These are phyloP conservation scores for Coprinellus micaceus DNA, from an alignment of 768 basidiomycete species.

Conservation along the genomic window DNA sequence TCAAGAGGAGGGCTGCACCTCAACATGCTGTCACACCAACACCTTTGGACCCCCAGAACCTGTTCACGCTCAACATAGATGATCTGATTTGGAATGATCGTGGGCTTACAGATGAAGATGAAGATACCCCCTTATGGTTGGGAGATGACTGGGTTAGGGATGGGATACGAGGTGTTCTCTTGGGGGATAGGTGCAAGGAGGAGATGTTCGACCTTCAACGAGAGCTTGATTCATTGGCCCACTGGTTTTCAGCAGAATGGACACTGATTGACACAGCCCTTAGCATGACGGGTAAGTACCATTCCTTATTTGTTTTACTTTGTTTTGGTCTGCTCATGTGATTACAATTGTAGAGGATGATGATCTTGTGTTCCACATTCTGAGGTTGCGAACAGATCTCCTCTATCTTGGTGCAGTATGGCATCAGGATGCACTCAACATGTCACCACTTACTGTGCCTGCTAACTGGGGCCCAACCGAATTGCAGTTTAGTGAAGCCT, in stretches of 20 bases:
- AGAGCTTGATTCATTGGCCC: conserved; percentile 20
- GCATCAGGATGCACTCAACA: background rate
- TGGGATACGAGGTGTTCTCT: conserved; percentile 18
- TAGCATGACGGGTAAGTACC: background rate
- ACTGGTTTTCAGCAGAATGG: conserved; percentile 20
- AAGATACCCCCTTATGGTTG: conserved; percentile 27
- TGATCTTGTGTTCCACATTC: background rate
- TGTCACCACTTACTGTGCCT: background rate
- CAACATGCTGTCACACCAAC: background rate
- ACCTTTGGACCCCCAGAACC: background rate
- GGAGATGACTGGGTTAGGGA: conserved; percentile 20
- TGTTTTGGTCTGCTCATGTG: too few species aligned
- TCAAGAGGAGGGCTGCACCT: background rate
- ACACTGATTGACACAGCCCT: background rate
- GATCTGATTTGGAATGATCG: background rate
- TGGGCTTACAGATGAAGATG: background rate
- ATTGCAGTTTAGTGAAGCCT: background rate
- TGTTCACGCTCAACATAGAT: background rate
- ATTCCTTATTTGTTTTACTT: background rate
- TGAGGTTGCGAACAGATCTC: background rate
- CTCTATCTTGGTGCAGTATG: background rate
- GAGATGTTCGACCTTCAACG: conserved; percentile 14
- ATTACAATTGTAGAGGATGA: background rate
- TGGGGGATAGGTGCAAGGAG: conserved; percentile 14
- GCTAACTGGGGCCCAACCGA: background rate